A percentile compares a stretch with the other conserved stretches of the same genome.
These are phyloP conservation scores for Brasenia schreberi DNA, from an alignment of 164 flowering plant genomes.

Conservation along the genomic window DNA sequence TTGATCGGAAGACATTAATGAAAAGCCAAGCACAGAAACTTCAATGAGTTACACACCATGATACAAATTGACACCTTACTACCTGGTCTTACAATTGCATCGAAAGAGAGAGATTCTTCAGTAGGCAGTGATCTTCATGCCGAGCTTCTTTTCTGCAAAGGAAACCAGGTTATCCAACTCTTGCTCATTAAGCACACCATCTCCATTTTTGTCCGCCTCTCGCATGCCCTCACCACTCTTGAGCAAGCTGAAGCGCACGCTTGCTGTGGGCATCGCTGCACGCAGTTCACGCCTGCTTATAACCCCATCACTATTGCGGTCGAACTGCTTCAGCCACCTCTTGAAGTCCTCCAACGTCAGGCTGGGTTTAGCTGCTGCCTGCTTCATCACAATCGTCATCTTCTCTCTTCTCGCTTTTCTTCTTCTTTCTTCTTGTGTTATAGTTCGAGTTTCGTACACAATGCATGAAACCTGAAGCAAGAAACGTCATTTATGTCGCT, in stretches of 20 bases:
- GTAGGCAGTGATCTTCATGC: conserved; percentile 7
- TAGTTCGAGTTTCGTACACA: too few relatives aligned
- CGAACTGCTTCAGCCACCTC: conserved; percentile 14
- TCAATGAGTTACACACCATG: not conserved
- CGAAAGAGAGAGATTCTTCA: not conserved
- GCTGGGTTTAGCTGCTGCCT: not conserved
- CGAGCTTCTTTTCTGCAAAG: conserved; percentile 6
- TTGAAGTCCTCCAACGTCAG: conserved; percentile 15
- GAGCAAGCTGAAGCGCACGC: conserved; percentile 6
- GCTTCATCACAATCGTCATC: not conserved
- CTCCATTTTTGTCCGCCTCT: conserved; percentile 8
- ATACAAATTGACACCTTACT: not conserved
- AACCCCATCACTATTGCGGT: conserved; percentile 10
- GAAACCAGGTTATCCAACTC: conserved; percentile 10
- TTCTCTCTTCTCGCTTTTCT: not conserved
- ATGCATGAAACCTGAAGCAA: too few relatives aligned
- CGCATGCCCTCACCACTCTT: conserved; percentile 3
- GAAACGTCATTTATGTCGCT: too few relatives aligned
- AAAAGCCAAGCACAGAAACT: not conserved
- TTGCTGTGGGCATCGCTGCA: conserved; percentile 3
- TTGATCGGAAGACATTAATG: too few relatives aligned
- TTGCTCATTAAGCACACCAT: conserved; percentile 11
- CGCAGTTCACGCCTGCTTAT: conserved; percentile 17
- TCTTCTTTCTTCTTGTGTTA: not conserved
- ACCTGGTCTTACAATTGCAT: not conserved